Percentiles rank a stretch among this genome's conserved stretches.
Evolutionary conservation across 345 rosid species (phyloP).

Genomic region (Trapa incisa): DNA sequence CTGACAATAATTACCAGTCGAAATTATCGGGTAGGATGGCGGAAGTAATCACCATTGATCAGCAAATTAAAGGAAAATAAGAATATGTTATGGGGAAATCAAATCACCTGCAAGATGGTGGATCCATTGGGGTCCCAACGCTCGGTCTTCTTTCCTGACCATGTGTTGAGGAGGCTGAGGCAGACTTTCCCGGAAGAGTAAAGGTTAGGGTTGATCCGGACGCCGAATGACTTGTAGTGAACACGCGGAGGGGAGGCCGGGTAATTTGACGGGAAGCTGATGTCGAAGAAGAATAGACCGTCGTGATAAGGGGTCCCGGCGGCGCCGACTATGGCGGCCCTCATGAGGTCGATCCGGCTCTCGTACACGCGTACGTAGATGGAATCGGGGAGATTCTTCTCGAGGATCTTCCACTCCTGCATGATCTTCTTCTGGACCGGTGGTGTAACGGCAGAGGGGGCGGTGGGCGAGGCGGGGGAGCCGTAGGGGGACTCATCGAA

Average conservation of each 20-base stretch:
- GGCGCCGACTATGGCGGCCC: constrained; percentile 40
- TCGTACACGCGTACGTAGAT: constrained; percentile 49
- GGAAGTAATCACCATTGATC: not conserved
- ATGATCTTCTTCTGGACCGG: constrained; percentile 29
- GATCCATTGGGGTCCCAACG: constrained; percentile 37
- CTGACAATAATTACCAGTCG: not conserved
- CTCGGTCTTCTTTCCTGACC: constrained; percentile 31
- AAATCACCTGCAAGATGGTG: constrained; percentile 35
- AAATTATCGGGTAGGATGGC: not conserved
- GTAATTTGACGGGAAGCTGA: constrained; percentile 39
- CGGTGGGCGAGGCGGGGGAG: not conserved
- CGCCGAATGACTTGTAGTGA: constrained; percentile 34
- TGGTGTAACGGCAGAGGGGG: not conserved
- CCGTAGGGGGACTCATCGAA: not conserved
- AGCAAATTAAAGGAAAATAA: not conserved
- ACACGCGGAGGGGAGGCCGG: constrained; percentile 36
- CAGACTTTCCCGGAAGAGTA: constrained; percentile 36
- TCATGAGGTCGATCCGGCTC: constrained; percentile 30
- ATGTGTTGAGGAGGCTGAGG: constrained; percentile 42
- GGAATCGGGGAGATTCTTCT: constrained; percentile 33
- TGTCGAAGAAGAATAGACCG: constrained; percentile 56
- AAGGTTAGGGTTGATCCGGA: constrained; percentile 48
- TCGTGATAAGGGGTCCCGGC: constrained; percentile 56
- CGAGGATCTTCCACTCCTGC: constrained; percentile 44
- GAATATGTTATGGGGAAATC: not conserved